Evolutionary conservation across 1,139 yeast genomes (phyloP), one percentile per base, ranked within the genome.

Genomic region (Magnusiomyces paraingens): DNA sequence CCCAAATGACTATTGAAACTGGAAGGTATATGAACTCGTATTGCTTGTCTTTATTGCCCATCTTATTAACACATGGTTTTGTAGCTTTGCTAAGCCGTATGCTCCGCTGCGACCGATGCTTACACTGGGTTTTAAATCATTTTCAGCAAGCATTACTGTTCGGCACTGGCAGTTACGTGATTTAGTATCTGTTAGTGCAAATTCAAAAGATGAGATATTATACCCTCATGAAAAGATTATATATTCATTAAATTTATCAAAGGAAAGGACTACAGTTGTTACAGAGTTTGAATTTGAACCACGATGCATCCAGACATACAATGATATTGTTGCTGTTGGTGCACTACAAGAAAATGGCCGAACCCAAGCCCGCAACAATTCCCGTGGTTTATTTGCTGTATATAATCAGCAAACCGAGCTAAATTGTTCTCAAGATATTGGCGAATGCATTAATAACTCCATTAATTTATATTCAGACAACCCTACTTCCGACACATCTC

Each of bases 141-240:
- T 57, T 52, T 59, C 64, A 5, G 65, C 66, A 14, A 46, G 41
- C 41, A 35, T 51, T 15, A 53, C 62, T 20, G 53, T 56, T 41
- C 60, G 67, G 58, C 97, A 90, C 72, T 90, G 96, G 96, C 97
- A 90, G 67, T 73, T 90, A 45, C 75, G 95, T 50, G 95, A 90
- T 64, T 75, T 90, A 63, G 73, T 89, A 22, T 81, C 84, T 47
- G 59, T 60, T 54, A 72, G 74, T 18, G 71, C 76, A 0, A 67
- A 78, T 0, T 53, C 70, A 10, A 52, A 53, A 15, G 50, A 72
- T 50, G 74, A 76, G 50, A 70, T 81, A 14, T 68, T 77, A 40
- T 82, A 79, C 61, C 81, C 84, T 0, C 71, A 72, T 55, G 78
- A 78, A 49, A 74, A 74, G 55, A 63, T 71, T 22, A 72, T 82